Evolutionary conservation across 1,284 basidiomycete species (phyloP), one percentile per base, ranked within the genome.

Genomic region (Papiliotrema laurentii): DNA sequence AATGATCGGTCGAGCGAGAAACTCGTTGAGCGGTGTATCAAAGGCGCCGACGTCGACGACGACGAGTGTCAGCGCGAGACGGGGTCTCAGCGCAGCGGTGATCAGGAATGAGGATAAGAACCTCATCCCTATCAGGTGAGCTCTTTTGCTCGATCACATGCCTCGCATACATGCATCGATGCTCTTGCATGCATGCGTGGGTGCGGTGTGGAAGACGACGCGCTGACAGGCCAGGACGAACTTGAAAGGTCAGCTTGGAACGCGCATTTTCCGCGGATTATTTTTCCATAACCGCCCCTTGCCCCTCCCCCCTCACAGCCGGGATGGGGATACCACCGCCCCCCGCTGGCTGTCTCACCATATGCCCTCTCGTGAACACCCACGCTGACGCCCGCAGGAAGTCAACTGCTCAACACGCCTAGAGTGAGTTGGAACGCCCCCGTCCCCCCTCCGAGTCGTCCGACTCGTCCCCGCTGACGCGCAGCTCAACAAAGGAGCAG

Each of bases 401-500:
- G 68, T 9, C 58, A 57, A 9, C 54, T 72, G n/a, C 55, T 72
- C 11, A 71, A 71, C 42, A 69, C 66, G 25, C 65, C 68, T 26
- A 51, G 63, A 39, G 63, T 68, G 45, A 51, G 66, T 60, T 24
- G 31, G 13, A 18, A n/a, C n/a, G n/a, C 18, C 37, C n/a, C 25
- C 24, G 10, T 40, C 22, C 30, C n/a, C 47, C 30, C 5, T 27
- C 27, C 31, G 4, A 11, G 37, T 9, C 18, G 19, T 25, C 10
- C 19, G 27, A 7, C 11, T 22, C 2, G 18, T 22, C 22, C 11
- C 22, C 25, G 34, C 36, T 44, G 36, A 51, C 43, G 30, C 16
- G 9, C 46, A 65, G 63, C 60, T 71, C 34, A 71, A 71, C 67
- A 71, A 71, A 65, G 77, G 87, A 38, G 87, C 84, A 0, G 88